Base-by-base conservation (phyloP, 2,329 filamentous ascomycete species). In the Epichloe scottii region DNA sequence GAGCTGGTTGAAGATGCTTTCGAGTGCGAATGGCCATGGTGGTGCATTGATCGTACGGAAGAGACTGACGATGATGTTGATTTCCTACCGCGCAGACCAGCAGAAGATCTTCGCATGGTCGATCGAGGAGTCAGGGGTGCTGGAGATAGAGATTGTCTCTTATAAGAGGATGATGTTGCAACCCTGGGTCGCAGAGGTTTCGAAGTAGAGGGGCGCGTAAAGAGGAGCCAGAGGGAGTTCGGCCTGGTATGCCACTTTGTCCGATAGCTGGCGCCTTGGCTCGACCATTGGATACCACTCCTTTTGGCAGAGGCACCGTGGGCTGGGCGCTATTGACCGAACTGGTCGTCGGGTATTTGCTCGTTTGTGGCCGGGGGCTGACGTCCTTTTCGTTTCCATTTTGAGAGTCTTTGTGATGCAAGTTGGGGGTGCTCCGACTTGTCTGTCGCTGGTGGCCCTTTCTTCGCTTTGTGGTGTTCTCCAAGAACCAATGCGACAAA, bases 41-140 rank as follows among this genome's bases (percentile, higher is more conserved):
- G 87, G 60, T 91, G 89, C 62, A 97, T 89, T 43, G 87, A 94
- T 53, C 93, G 84, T 52, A 98, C 84, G 0, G 89, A 95, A 1
- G 89, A 96, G 15, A 98, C 83, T 0, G 90, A 97, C 0, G 89
- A 95, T 0, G 89, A 96, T 0, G 93, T 98, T 0, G 91, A 97
- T 66, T 97, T 97, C 54, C 93, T 82, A 38, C 93, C 91, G 30
- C 90, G 81, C 43, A 97, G 77, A 33, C 91, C 90, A 42, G 78
- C 81, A 5, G 89, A 95, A 2, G 88, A 82, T 37, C 89, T 85
- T 11, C 93, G 82, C 60, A 94, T 85, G 1, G 87, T 87, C 5
- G 88, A 89, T 39, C 89, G 85, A 3, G 93, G 91, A 0, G 93
- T 97, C 40, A 96, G 67, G 0, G 93, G 91, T 3, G 84, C 85